phyloP scores from a whole-genome alignment of 257 asterid species.

The Ilex aquifolium region DNA sequence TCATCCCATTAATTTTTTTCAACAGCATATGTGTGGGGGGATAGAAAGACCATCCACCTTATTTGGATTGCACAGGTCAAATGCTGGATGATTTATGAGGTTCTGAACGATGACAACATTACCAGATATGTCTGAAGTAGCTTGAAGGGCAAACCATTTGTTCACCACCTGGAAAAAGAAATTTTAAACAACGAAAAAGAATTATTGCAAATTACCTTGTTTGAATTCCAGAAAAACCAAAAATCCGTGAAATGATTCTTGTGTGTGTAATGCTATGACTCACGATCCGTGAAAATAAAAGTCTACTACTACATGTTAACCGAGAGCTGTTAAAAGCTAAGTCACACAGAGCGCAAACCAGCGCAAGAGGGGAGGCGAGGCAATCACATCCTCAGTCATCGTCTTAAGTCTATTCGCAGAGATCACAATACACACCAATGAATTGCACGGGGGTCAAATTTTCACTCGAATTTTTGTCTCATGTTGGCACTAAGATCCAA shows the following conservation, averaged over 20 bases:
- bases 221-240: neutral
- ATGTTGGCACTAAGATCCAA: no score
- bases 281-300: neutral
- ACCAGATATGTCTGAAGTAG: conserved; percentile 59
- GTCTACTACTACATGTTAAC: no score
- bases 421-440: no score
- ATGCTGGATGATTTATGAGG: conserved; percentile 64
- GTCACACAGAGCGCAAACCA: no score
- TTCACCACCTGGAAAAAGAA: conserved; percentile 48
- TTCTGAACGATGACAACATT: conserved; percentile 69
- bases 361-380: no score
- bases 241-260: no score
- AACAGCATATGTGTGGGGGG: neutral
- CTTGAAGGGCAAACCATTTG: conserved; percentile 79
- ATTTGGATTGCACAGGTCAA: conserved; percentile 78
- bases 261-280: neutral
- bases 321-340: no score
- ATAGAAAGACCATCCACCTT: conserved; percentile 35
- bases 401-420: no score
- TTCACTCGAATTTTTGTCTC: no score
- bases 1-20: no score
- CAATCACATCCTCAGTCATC: no score
- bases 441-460: no score
- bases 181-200: neutral
- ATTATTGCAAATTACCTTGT: neutral